Base-by-base conservation (phyloP, 2,329 filamentous ascomycete species). In the Didymella keratinophila region DNA sequence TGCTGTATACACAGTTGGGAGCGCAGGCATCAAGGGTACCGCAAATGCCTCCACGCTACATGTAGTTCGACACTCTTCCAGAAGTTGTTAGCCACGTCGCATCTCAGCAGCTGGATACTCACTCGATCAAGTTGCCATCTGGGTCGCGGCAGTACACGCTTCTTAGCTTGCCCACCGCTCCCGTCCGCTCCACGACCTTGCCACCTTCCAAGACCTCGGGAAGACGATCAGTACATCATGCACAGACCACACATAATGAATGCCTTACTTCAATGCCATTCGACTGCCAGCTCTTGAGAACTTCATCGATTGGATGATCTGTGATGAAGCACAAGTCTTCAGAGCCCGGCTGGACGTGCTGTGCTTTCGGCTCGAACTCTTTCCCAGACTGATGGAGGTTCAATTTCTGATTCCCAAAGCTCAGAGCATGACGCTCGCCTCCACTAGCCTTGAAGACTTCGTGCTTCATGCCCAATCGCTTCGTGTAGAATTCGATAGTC, bases 51-150 rank as follows among this genome's bases (percentile, higher is more conserved):
- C 23, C 23, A 25, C 23, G 7, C 23, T 42, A 54, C 9, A 54
- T 32, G 16, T 54, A 54, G 20, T 54, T 54, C 2, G 51, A 54
- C 14, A 47, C 51, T 21, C 51, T 54, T 39, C 9, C 14, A 18
- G 6, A 8, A 2, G 14, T 5, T 8, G 32, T 54, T 8, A 54
- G 43, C 21, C 11, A n/a, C 2, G 4, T 6, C 2, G 2, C 9
- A 20, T 3, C 7, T 9, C 0, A 18, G 3, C 9, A 41, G 1
- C 3, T 9, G 23, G 4, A 25, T 2, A 57, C 60, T 50, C 37
- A 64, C 62, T 64, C 62, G 12, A 64, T 57, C 6, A 64, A 36
- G 36, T 64, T 60, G 23, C 62, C 60, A 42, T 62, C 60, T 21
- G 60, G 60, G 23, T 64, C 62, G 30, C 62, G 58, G n/a, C 56